Evolutionary conservation across 495 filamentous ascomycete genomes (phyloP).

Genomic region (Lasiosphaeria miniovina): DNA sequence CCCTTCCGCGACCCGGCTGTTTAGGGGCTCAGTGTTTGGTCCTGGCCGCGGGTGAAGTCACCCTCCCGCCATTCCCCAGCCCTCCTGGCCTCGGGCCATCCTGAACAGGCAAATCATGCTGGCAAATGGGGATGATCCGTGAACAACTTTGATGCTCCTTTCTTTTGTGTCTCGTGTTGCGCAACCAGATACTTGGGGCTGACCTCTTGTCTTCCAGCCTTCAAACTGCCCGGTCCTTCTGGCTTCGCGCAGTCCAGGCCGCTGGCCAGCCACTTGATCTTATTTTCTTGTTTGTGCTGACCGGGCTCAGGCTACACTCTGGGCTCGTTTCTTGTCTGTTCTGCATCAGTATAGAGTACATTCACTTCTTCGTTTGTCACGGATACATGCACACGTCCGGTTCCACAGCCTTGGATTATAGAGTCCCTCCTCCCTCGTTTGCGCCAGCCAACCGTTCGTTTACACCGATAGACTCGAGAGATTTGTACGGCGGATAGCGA

Average conservation of each 20-base stretch:
- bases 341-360: slow-evolving; percentile 25
- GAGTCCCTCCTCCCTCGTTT: slow-evolving; percentile 24
- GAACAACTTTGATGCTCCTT: slow-evolving; percentile 17
- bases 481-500: slow-evolving; percentile 8
- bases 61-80: slow-evolving; percentile 15
- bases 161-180: slow-evolving; percentile 20
- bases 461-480: slow-evolving; percentile 19
- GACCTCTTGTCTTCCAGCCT: slow-evolving; percentile 18
- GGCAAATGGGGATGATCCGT: slow-evolving; percentile 21
- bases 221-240: slow-evolving; percentile 17
- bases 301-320: slow-evolving; percentile 23
- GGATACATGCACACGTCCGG: slow-evolving; percentile 34
- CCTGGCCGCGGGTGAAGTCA: slow-evolving; percentile 24
- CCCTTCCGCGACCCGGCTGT: slow-evolving; percentile 33
- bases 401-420: slow-evolving; percentile 36
- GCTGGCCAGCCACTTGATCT: slow-evolving; percentile 15
- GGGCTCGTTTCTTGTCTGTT: slow-evolving; percentile 19
- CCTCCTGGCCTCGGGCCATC: slow-evolving; percentile 19
- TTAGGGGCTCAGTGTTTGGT: slow-evolving; percentile 29
- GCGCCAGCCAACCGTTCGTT: slow-evolving; percentile 25
- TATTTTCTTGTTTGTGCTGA: slow-evolving; percentile 24
- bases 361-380: slow-evolving; percentile 26
- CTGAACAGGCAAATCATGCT: slow-evolving; percentile 27
- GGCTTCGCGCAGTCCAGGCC: slow-evolving; percentile 21
- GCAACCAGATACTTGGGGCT: slow-evolving; percentile 16